Evolutionary conservation across 192 early-diverging fungal genomes (phyloP).

Genomic region (Mortierella hygrophila): DNA sequence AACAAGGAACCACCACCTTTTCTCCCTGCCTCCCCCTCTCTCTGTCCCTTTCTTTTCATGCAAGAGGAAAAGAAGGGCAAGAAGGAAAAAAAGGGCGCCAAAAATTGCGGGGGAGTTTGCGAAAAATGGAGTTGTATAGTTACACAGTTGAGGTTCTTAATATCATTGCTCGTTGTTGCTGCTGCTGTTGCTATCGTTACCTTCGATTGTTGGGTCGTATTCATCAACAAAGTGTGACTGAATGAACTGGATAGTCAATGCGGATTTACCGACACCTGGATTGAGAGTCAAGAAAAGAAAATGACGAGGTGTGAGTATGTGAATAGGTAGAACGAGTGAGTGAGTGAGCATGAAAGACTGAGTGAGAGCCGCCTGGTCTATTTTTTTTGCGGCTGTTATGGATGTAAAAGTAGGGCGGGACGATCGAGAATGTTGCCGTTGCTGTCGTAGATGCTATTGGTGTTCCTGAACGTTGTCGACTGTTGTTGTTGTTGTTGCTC

Average conservation of each 20-base stretch:
- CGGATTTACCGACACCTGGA: slow-evolving; percentile 79
- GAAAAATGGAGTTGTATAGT: too few relatives aligned
- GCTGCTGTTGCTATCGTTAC: slow-evolving; percentile 27
- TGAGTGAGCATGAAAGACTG: background rate
- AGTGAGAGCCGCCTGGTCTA: background rate
- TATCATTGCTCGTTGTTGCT: background rate
- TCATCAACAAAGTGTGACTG: slow-evolving; percentile 85
- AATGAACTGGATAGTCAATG: slow-evolving; percentile 84
- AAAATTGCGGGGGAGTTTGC: too few relatives aligned
- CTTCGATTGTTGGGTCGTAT: slow-evolving; percentile 97
- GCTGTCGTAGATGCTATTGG: background rate
- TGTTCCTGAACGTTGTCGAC: background rate
- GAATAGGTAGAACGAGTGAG: background rate
- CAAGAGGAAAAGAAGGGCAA: too few relatives aligned
- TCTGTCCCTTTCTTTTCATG: too few relatives aligned
- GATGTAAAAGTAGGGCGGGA: background rate
- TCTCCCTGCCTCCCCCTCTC: too few relatives aligned
- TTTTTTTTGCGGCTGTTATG: background rate
- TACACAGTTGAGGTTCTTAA: background rate
- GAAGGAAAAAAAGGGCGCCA: too few relatives aligned
- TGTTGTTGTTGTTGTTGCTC: too few relatives aligned
- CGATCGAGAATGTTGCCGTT: background rate
- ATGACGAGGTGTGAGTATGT: background rate
- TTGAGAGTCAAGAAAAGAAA: background rate
- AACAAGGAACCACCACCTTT: too few relatives aligned